Conservation (phyloP, 1,139 yeast genomes). For the Magnusiomyces paraingens region DNA sequence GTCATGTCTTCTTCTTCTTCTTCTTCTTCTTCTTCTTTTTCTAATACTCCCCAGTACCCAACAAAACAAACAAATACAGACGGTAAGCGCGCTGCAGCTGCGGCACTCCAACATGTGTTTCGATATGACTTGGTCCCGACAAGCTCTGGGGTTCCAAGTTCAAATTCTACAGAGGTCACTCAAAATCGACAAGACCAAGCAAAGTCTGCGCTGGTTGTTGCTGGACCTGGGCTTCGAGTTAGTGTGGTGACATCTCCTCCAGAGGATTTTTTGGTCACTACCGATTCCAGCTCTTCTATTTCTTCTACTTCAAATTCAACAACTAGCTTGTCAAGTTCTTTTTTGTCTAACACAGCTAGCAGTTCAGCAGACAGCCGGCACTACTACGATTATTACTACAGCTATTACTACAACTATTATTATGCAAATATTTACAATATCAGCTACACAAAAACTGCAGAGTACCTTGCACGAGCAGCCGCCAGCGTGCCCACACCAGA, state of each 20-base stretch:
- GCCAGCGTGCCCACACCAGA: not conserved
- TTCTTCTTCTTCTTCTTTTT: not conserved
- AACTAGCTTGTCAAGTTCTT: not conserved
- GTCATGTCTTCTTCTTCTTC: not conserved
- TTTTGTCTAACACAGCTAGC: not conserved
- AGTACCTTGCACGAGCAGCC: not conserved
- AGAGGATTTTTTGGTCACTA: too few relatives aligned
- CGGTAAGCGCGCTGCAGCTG: too few relatives aligned
- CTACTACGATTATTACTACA: not conserved
- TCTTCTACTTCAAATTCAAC: not conserved
- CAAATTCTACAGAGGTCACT: too few relatives aligned
- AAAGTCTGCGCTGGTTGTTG: too few relatives aligned
- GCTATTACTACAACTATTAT: not conserved
- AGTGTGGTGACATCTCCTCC: too few relatives aligned
- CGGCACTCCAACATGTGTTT: too few relatives aligned
- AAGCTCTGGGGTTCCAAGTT: too few relatives aligned
- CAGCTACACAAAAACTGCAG: not conserved
- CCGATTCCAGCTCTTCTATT: not conserved
- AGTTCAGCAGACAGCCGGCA: not conserved
- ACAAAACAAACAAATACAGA: too few relatives aligned
- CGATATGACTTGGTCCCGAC: too few relatives aligned
- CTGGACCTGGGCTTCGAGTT: too few relatives aligned
- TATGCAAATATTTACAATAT: not conserved
- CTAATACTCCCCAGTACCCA: not conserved
- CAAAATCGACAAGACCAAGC: too few relatives aligned